A percentile compares a stretch with the other conserved stretches of the same genome.
Conservation (phyloP, 768 basidiomycete species). For the Phaeotremella skinneri region DNA sequence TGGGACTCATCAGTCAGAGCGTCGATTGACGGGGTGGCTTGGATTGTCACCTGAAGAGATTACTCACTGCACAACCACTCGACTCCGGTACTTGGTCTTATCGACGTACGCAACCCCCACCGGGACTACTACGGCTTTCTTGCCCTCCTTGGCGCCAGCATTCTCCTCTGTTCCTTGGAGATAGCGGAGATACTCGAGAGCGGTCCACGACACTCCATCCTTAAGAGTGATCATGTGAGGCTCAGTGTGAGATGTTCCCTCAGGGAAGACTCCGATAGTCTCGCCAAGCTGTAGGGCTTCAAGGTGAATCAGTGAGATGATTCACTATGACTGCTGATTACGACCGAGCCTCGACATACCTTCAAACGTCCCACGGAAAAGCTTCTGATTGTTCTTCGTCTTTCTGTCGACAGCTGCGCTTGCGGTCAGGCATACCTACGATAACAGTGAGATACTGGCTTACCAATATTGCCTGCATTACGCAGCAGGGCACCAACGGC, state of each 20-base stretch:
- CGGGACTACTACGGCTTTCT: constrained; percentile 69
- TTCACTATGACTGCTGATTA: not conserved
- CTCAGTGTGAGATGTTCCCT: constrained; percentile 68
- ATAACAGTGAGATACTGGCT: constrained; percentile 6
- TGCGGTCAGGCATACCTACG: not conserved
- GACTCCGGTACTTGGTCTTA: constrained; percentile 90
- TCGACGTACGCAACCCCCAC: constrained; percentile 90
- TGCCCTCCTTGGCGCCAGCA: constrained; percentile 41
- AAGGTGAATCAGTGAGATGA: not conserved
- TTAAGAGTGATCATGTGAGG: constrained; percentile 81
- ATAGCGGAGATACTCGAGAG: constrained; percentile 87
- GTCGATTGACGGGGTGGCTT: not conserved
- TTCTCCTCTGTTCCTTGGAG: constrained; percentile 51
- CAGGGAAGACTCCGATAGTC: constrained; percentile 77
- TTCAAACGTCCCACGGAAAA: constrained; percentile 87
- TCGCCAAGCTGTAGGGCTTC: constrained; percentile 68
- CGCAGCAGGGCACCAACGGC: constrained; percentile 68
- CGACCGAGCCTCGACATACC: too few relatives aligned
- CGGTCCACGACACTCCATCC: constrained; percentile 92
- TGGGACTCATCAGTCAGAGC: constrained; percentile 7
- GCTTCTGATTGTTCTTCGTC: constrained; percentile 80
- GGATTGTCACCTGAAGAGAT: not conserved
- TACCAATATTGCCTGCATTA: constrained; percentile 83
- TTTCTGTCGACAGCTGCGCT: constrained; percentile 79
- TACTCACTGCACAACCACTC: constrained; percentile 60